A percentile compares a stretch with the other conserved stretches of the same genome.
Conservation (phyloP, 805 yeast species). For the Starmerella etchellsii region DNA sequence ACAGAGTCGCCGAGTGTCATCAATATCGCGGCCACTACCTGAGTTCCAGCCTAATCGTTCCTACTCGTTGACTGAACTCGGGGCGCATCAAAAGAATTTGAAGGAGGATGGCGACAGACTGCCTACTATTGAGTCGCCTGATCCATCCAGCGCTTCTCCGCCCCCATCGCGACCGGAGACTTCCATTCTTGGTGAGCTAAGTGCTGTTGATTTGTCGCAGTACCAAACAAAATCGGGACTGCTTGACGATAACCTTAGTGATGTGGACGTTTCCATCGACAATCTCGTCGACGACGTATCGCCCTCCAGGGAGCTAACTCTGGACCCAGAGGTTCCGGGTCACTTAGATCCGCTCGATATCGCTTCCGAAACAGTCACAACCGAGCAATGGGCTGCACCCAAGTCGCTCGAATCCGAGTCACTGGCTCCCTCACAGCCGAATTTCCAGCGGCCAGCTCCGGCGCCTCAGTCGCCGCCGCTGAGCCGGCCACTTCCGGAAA, state of each 20-base stretch:
- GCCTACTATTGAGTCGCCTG: neutral
- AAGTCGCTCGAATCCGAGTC: too few relatives aligned
- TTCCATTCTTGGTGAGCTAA: constrained; percentile 10
- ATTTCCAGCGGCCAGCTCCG: too few relatives aligned
- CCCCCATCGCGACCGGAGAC: neutral
- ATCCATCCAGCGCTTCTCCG: neutral
- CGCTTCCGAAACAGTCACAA: too few relatives aligned
- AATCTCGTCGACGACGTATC: neutral
- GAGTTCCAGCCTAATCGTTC: neutral
- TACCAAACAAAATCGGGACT: neutral
- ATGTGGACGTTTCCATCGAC: constrained; percentile 7
- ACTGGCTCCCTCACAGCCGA: too few relatives aligned
- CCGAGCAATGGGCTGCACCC: too few relatives aligned
- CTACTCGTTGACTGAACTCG: neutral
- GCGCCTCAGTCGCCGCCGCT: too few relatives aligned
- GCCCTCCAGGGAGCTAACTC: neutral
- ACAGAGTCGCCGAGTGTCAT: neutral
- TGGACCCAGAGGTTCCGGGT: too few relatives aligned
- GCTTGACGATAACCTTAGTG: neutral
- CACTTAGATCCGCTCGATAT: too few relatives aligned
- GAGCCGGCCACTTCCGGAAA: neutral
- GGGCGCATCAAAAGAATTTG: neutral
- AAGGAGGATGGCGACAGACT: too few relatives aligned
- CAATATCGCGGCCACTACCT: neutral
- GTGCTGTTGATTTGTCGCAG: constrained; percentile 6